Evolutionary conservation across 176 grass and related monocot species (phyloP).

Genomic region (Hyparrhenia diplandra): DNA sequence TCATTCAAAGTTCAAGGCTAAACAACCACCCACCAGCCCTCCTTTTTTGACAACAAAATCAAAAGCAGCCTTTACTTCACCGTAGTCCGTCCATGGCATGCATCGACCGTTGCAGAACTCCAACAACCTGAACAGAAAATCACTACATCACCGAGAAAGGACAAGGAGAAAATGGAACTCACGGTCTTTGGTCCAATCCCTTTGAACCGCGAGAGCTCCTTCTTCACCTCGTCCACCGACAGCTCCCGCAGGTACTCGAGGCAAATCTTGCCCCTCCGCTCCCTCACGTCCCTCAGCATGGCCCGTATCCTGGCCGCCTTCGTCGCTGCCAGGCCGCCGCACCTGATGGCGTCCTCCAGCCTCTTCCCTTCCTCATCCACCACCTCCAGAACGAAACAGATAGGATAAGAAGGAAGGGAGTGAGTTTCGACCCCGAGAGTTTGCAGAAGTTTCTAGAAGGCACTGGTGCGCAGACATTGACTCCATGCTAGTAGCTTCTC

Average conservation of each 20-base stretch:
- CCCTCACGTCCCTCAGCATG: conserved; percentile 58
- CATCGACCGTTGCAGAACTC: neutral
- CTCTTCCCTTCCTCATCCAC: conserved; percentile 50
- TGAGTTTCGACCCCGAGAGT: neutral
- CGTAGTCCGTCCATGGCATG: neutral
- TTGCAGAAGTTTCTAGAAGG: neutral
- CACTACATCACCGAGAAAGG: neutral
- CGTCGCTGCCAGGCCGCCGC: conserved; percentile 69
- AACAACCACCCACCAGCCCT: too few relatives aligned
- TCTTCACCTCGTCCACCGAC: conserved; percentile 66
- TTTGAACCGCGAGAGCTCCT: conserved; percentile 78
- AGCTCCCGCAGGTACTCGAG: conserved; percentile 70
- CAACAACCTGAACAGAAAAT: neutral
- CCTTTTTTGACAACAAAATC: conserved; percentile 1
- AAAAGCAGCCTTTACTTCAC: neutral
- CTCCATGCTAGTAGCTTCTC: neutral
- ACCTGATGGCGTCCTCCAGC: conserved; percentile 71
- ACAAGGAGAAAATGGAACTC: conserved; percentile 12
- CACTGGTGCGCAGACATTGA: neutral
- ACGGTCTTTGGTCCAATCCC: conserved; percentile 90
- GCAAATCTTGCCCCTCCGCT: conserved; percentile 57
- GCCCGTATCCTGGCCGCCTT: conserved; percentile 70
- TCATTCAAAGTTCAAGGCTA: too few relatives aligned
- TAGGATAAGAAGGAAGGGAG: neutral
- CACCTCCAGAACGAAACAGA: conserved; percentile 39